A percentile compares a stretch with the other conserved stretches of the same genome.
Evolutionary conservation across 352 stramenopile genomes (phyloP).

Genomic region (Aphanomyces stellatus): DNA sequence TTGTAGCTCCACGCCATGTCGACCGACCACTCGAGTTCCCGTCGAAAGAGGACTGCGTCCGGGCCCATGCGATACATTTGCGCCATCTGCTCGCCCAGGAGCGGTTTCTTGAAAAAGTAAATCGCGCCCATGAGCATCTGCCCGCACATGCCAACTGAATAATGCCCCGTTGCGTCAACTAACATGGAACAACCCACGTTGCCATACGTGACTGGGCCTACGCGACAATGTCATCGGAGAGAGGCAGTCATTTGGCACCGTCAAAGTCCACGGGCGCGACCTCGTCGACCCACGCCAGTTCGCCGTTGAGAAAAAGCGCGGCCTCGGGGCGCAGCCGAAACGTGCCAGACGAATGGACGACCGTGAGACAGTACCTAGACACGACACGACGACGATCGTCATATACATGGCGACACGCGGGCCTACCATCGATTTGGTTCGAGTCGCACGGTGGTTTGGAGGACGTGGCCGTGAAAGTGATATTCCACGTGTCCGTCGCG

Average conservation of each 20-base stretch:
- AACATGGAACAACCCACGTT: constrained; percentile 6
- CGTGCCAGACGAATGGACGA: background rate
- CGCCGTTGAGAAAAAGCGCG: background rate
- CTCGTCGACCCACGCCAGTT: background rate
- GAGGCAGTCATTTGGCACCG: background rate
- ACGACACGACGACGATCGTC: background rate
- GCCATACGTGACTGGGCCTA: background rate
- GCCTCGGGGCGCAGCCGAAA: constrained; percentile 11
- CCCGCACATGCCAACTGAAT: background rate
- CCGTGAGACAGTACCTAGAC: constrained; percentile 7
- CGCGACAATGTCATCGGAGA: background rate
- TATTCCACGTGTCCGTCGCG: background rate
- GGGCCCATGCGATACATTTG: constrained; percentile 1
- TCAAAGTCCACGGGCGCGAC: constrained; percentile 6
- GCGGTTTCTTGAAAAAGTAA: constrained; percentile 15
- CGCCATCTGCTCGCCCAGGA: background rate
- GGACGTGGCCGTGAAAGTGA: background rate
- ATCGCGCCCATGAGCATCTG: background rate
- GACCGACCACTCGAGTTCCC: background rate
- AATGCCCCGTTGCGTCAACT: background rate
- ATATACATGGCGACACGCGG: background rate
- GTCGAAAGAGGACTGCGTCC: background rate
- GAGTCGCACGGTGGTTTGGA: background rate
- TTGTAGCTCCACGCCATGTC: constrained; percentile 14
- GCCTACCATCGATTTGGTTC: background rate